Evolutionary conservation across 768 basidiomycete genomes (phyloP), one percentile per base, ranked within the genome.

Genomic region (Dendrothele bispora): DNA sequence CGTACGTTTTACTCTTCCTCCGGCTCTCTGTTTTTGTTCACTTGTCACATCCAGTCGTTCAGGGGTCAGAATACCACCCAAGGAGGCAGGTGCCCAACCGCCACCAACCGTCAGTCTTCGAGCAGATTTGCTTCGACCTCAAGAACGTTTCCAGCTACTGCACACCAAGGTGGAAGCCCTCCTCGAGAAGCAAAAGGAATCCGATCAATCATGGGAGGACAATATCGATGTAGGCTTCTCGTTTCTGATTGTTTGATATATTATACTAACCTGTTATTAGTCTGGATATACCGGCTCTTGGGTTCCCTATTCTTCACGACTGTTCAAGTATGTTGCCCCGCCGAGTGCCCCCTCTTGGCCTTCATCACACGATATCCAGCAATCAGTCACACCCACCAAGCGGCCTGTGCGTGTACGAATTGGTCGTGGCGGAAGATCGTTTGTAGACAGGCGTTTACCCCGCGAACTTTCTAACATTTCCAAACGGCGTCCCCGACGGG

Each of bases 161-260:
- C 75, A 71, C 47, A 75, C 73, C 41, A 75, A 77, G 60, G 77
- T 87, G 62, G 88, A 85, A 59, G 72, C 72, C n/a, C 73, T 78
- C 37, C 64, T 86, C 59, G 70, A 63, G 20, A 71, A 71, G 43
- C 83, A 85, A 62, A 86, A 84, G 60, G 87, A 93, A 43, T 65
- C 74, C 39, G 88, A 94, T 57, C 78, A 84, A 40, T 77, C 81
- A 43, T 95, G 91, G 85, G 93, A 95, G 55, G 94, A 98, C 60
- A 72, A 76, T 41, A 76, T 91, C 54, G 93, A 95, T 65, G 88
- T 91, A 60, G 61, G 78, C 42, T 47, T 29, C 39, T 10, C 30
- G n/a, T 10, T 42, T 8, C 8, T 3, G 21, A 26, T 27, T 38
- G 28, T 7, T 32, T 46, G 10, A 37, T 27, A 11, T n/a, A n/a